A percentile compares a stretch with the other conserved stretches of the same genome.
phyloP scores from a whole-genome alignment of 164 flowering plant genomes.

The Aristolochia fimbriata region DNA sequence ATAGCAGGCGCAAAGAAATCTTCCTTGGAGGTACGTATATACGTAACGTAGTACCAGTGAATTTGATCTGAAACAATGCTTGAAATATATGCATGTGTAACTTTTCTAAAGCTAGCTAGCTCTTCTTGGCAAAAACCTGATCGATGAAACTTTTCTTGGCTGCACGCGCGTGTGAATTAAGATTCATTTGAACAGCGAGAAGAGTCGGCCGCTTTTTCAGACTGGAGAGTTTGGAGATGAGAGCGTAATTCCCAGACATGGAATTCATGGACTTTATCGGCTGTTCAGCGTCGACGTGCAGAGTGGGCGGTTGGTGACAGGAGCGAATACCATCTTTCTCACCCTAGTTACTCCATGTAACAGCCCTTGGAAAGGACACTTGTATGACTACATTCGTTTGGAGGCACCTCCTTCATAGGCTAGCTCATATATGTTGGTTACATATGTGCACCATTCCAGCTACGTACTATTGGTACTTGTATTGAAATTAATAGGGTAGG shows the following conservation, averaged over 20 bases:
- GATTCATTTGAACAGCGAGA: conserved; percentile 9
- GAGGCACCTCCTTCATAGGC: conserved; percentile 28
- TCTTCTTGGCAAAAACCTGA: no score
- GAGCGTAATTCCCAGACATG: conserved; percentile 64
- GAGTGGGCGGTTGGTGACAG: conserved; percentile 23
- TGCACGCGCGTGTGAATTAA: background rate
- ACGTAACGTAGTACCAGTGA: no score
- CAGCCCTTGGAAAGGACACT: conserved; percentile 36
- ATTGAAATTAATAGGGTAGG: no score
- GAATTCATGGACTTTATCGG: conserved; percentile 71
- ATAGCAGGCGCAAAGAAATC: conserved; percentile 21
- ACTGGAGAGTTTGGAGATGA: conserved; percentile 53
- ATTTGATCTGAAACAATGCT: no score
- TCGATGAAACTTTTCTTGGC: no score
- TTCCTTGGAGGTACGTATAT: conserved; percentile 18
- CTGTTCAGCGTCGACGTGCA: conserved; percentile 33
- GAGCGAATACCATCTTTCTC: conserved; percentile 46
- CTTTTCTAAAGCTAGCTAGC: no score
- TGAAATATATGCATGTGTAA: no score
- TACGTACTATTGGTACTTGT: no score
- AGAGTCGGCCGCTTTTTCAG: conserved; percentile 32
- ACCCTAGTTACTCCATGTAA: conserved; percentile 28
- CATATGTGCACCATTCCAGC: background rate
- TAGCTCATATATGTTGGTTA: no score
- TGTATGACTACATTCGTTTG: conserved; percentile 65